phyloP scores from a whole-genome alignment of 164 flowering plant genomes.

The Berberis thunbergii region DNA sequence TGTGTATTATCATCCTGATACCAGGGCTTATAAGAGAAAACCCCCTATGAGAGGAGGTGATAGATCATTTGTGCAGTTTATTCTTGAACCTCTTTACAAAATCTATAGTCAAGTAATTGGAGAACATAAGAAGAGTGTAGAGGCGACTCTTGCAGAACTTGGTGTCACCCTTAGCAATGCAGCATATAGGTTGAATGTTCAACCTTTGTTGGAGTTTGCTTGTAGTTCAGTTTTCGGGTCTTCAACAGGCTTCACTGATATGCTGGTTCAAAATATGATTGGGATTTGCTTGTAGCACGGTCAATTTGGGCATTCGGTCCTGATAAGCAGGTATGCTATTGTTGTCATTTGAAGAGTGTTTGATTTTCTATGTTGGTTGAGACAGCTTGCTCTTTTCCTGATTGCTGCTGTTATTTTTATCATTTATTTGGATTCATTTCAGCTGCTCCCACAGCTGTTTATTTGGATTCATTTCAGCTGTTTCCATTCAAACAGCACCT shows the following conservation, averaged over 20 bases:
- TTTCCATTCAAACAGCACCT: no score
- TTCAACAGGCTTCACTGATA: slow-evolving; percentile 93
- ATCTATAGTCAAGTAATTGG: slow-evolving; percentile 91
- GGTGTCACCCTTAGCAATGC: slow-evolving; percentile 90
- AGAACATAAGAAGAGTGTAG: slow-evolving; percentile 95
- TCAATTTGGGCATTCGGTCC: slow-evolving; percentile 99
- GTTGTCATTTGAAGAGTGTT: neutral
- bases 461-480: no score
- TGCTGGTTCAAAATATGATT: slow-evolving; percentile 85
- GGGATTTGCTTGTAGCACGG: slow-evolving; percentile 96
- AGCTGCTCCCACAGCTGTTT: no score
- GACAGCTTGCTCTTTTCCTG: no score
- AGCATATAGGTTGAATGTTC: slow-evolving; percentile 76
- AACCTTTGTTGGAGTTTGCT: slow-evolving; percentile 83
- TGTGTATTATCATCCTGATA: slow-evolving; percentile 62
- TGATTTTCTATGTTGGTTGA: no score
- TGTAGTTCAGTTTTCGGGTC: slow-evolving; percentile 94
- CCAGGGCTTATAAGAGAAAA: slow-evolving; percentile 54
- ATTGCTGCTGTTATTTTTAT: no score
- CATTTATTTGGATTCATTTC: no score
- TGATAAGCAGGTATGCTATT: slow-evolving; percentile 70
- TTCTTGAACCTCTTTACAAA: slow-evolving; percentile 90
- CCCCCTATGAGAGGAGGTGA: slow-evolving; percentile 77
- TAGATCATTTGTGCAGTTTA: slow-evolving; percentile 86
- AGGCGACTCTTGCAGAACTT: slow-evolving; percentile 78